Conservation (phyloP, 371 early-diverging fungal species). For the Umbelopsis sp. region DNA sequence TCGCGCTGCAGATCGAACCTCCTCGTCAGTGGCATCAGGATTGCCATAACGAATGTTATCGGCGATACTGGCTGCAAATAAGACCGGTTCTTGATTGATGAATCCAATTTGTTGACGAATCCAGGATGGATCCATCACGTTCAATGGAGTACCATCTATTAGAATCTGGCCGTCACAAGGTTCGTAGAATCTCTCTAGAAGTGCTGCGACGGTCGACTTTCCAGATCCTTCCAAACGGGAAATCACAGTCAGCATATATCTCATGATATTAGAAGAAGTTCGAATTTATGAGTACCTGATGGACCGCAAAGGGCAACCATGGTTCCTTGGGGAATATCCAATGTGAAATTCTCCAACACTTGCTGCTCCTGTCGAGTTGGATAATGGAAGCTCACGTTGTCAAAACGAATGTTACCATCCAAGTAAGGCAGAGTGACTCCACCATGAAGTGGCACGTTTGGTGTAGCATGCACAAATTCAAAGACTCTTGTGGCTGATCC, state of each 20-base stretch:
- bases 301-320: slow-evolving; percentile 71
- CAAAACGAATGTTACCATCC: slow-evolving; percentile 62
- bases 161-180: slow-evolving; percentile 57
- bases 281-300: slow-evolving; percentile 48
- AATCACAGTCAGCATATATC: too few species aligned
- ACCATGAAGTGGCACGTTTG: slow-evolving; percentile 52
- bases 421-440: slow-evolving; percentile 42
- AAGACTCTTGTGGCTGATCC: slow-evolving; percentile 71
- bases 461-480: slow-evolving; percentile 61
- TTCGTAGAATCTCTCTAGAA: slow-evolving; percentile 74
- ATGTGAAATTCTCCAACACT: slow-evolving; percentile 63
- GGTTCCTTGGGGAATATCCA: slow-evolving; percentile 65
- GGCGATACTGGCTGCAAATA: slow-evolving; percentile 74
- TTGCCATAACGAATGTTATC: slow-evolving; percentile 77
- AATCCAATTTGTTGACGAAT: slow-evolving; percentile 67
- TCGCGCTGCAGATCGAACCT: slow-evolving; percentile 67
- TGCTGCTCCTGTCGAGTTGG: slow-evolving; percentile 65
- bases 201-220: slow-evolving; percentile 71
- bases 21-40: slow-evolving; percentile 58
- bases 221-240: slow-evolving; percentile 40
- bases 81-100: slow-evolving; percentile 75
- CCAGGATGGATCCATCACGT: slow-evolving; percentile 60
- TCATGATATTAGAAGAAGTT: neutral
- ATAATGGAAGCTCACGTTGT: slow-evolving; percentile 69
- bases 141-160: slow-evolving; percentile 61